A percentile compares a stretch with the other conserved stretches of the same genome.
phyloP scores from a whole-genome alignment of 176 grass and related monocot species.

The Miscanthus lutarioriparius region DNA sequence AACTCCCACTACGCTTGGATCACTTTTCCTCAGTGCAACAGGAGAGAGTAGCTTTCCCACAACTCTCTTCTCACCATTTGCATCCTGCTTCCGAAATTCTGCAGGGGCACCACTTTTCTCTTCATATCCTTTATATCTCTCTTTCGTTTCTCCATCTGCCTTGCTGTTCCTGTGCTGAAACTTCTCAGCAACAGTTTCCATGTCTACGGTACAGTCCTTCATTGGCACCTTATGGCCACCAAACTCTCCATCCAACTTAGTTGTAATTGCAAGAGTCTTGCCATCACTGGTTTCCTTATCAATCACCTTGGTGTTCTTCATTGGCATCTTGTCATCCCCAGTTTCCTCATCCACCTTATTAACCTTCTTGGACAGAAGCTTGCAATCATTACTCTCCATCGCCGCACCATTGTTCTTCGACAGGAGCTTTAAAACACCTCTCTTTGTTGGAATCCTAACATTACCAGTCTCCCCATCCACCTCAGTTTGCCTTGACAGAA shows the following conservation, averaged over 20 bases:
- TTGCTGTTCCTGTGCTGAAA: conserved; percentile 25
- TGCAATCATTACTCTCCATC: neutral
- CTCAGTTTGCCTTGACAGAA: conserved; percentile 27
- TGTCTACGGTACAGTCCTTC: neutral
- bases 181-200: conserved; percentile 16
- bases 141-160: conserved; percentile 19
- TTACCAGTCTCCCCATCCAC: conserved; percentile 3
- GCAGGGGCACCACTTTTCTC: conserved; percentile 25
- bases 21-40: conserved; percentile 46
- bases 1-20: conserved; percentile 53
- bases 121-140: conserved; percentile 2
- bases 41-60: conserved; percentile 45
- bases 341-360: conserved; percentile 9
- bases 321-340: conserved; percentile 5
- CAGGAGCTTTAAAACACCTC: conserved; percentile 38
- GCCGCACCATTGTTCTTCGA: neutral
- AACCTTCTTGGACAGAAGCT: conserved; percentile 24
- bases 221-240: neutral
- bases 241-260: conserved; percentile 13
- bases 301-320: conserved; percentile 16
- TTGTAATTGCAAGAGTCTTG: conserved; percentile 19
- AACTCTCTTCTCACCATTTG: conserved; percentile 43
- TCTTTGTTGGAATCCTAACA: conserved; percentile 30
- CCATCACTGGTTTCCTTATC: conserved; percentile 19
- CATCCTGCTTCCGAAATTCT: conserved; percentile 7